Base-by-base conservation (phyloP, 1,284 basidiomycete genomes). In the Chondrostereum purpureum region DNA sequence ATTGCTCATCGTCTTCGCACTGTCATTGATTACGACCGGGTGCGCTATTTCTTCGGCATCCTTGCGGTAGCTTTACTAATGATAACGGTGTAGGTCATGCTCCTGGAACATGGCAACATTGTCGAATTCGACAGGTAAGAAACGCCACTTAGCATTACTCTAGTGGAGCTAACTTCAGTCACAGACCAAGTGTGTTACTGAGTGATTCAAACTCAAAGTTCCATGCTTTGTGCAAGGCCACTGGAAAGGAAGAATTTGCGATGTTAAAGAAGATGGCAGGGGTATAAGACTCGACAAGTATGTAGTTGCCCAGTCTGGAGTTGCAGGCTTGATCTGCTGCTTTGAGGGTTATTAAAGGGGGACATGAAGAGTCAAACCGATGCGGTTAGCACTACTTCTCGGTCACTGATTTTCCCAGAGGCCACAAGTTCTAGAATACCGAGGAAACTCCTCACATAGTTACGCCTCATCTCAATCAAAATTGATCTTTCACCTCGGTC, bases 61-160 rank as follows among this genome's bases (percentile, higher is more conserved):
- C 36, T 5, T 5, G 12, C 8, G 8, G 12, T 38, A 8, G 8
- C 13, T 10, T 16, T 23, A 17, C 37, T 41, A 18, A 17, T 12
- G 13, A 14, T 33, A 5, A 22, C 20, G 36, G 21, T 36, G 16
- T 43, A 88, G 84, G 80, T 89, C 35, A 89, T 94, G 80, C 72
- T 93, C 33, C 77, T 93, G n/a, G 90, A 93, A 50, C 78, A 91
- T 61, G 89, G 91, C 5, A 75, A 73, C 2, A 90, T 96, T 44
- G 72, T 81, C 2, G 92, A 95, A 58, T 92, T 84, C 55, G 90
- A 88, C 56, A 64, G 63, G 74, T 75, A 51, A 42, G 65, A 54
- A 2, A 16, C 36, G 16, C 17, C 39, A 14, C 14, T 35, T 14
- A 27, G 12, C 13, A 21, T 23, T 16, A 23, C 13, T 21, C 18